Percentiles rank a stretch among this genome's conserved stretches.
These are phyloP conservation scores for Lactarius tabidus DNA, from an alignment of 768 basidiomycete genomes.

Conservation along the genomic window DNA sequence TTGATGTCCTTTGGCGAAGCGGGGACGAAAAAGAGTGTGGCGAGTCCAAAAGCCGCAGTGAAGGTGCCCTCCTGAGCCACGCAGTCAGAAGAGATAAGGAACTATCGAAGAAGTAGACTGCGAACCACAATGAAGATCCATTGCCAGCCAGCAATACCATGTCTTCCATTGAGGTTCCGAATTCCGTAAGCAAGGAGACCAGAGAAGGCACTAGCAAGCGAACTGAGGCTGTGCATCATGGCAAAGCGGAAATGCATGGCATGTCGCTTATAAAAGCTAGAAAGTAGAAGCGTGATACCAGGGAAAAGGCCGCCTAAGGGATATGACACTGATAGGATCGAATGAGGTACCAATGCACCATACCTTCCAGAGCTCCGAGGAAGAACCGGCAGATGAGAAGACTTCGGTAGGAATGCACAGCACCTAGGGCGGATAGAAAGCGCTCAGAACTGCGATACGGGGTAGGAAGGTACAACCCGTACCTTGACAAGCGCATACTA, in stretches of 20 bases:
- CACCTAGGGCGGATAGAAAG: constrained; percentile 31
- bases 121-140: constrained; percentile 61
- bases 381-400: constrained; percentile 48
- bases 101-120: neutral
- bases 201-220: constrained; percentile 55
- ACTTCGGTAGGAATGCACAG: constrained; percentile 50
- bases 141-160: constrained; percentile 53
- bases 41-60: constrained; percentile 53
- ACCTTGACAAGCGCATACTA: constrained; percentile 60
- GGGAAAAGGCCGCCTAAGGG: constrained; percentile 42
- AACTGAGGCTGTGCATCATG: constrained; percentile 43
- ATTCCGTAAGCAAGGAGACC: constrained; percentile 61
- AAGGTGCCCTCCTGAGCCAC: constrained; percentile 51
- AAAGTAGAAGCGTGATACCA: constrained; percentile 29
- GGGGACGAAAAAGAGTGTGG: constrained; percentile 49
- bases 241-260: constrained; percentile 33
- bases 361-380: constrained; percentile 56
- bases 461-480: neutral
- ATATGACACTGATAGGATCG: neutral
- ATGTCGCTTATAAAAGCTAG: constrained; percentile 30
- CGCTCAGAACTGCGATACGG: neutral
- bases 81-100: neutral
- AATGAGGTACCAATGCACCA: neutral
- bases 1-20: constrained; percentile 39
- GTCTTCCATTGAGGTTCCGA: constrained; percentile 48